Conservation (phyloP, 352 stramenopile genomes). For the Pythium plurisporium region DNA sequence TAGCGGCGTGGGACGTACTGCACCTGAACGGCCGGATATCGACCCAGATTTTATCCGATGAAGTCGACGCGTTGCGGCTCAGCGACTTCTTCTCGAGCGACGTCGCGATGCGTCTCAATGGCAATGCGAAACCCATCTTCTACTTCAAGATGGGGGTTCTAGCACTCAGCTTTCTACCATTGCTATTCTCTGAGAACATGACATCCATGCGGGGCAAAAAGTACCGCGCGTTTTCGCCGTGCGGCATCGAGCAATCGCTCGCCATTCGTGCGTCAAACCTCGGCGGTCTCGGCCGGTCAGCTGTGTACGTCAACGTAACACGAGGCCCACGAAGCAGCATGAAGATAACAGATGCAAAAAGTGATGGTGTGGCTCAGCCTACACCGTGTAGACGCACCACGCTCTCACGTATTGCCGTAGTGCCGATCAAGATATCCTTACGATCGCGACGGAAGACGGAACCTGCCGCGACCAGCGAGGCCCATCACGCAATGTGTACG, state of each 20-base stretch:
- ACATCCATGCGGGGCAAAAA: not conserved
- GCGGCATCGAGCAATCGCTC: constrained; percentile 21
- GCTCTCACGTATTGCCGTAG: too few relatives aligned
- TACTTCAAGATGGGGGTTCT: constrained; percentile 24
- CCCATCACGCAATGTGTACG: not conserved
- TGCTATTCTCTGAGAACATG: constrained; percentile 18
- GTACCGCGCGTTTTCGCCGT: not conserved
- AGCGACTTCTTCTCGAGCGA: constrained; percentile 29
- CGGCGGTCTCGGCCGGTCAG: constrained; percentile 20
- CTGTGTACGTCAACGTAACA: not conserved
- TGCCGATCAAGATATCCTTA: too few relatives aligned
- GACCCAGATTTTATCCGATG: constrained; percentile 8
- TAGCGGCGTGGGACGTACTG: constrained; percentile 6
- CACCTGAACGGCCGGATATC: constrained; percentile 19
- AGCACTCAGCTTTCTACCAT: constrained; percentile 17
- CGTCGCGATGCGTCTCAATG: constrained; percentile 27
- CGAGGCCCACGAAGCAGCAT: too few relatives aligned
- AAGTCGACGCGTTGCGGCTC: constrained; percentile 21
- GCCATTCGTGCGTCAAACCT: constrained; percentile 22
- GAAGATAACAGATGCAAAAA: too few relatives aligned
- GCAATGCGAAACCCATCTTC: constrained; percentile 21
- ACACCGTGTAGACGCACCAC: not conserved
- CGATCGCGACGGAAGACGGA: too few relatives aligned
- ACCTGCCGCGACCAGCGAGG: not conserved
- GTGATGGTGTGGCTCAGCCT: too few relatives aligned